Evolutionary conservation across 495 filamentous ascomycete genomes (phyloP).

Genomic region (Aspergillus bertholletiae): DNA sequence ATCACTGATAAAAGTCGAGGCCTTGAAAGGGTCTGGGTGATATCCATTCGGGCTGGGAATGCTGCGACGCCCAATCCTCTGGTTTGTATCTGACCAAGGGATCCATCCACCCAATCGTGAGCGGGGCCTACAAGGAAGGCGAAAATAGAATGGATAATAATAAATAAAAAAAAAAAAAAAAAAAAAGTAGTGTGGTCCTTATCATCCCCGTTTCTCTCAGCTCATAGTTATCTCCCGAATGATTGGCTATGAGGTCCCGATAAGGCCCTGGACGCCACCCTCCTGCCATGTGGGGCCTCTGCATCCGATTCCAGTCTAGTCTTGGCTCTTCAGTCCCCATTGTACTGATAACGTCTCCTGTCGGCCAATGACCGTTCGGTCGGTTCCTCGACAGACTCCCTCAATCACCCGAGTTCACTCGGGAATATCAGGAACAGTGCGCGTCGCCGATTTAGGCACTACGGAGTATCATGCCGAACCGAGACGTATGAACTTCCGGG

Average conservation of each 20-base stretch:
- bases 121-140: too few species aligned
- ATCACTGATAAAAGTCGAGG: not conserved
- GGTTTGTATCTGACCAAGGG: not conserved
- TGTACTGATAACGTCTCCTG: constrained; percentile 9
- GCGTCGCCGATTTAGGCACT: too few species aligned
- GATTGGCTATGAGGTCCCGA: constrained; percentile 19
- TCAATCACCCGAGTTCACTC: constrained; percentile 3
- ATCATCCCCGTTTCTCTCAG: constrained; percentile 18
- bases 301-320: constrained; percentile 3
- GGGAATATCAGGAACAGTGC: constrained; percentile 4
- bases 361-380: constrained; percentile 5
- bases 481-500: not conserved
- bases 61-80: not conserved
- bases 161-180: too few species aligned
- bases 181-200: constrained; percentile 4
- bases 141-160: too few species aligned
- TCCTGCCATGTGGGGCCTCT: constrained; percentile 5
- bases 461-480: too few species aligned
- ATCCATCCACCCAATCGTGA: too few species aligned
- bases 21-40: too few species aligned
- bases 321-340: constrained; percentile 3
- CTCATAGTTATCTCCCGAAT: constrained; percentile 10
- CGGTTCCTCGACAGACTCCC: not conserved
- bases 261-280: constrained; percentile 19
- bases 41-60: not conserved